These are phyloP conservation scores for Dillenia suffruticosa DNA, from an alignment of 164 flowering plant genomes.

Conservation along the genomic window DNA sequence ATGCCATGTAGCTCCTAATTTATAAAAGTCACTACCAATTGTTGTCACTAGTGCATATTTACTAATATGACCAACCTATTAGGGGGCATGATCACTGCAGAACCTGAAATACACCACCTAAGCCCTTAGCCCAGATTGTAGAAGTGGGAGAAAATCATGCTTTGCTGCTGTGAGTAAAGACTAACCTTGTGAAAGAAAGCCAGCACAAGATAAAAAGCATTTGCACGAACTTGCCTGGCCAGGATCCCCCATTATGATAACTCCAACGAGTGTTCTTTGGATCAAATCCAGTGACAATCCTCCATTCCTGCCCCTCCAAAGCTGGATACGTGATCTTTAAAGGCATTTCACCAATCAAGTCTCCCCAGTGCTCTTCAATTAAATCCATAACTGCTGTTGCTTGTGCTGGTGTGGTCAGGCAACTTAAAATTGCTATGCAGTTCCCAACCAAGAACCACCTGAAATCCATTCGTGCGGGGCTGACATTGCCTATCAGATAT, in stretches of 20 bases:
- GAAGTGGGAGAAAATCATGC: too few species aligned
- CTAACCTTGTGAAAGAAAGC: neutral
- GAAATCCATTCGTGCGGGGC: slow-evolving; percentile 46
- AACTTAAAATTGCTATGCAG: slow-evolving; percentile 41
- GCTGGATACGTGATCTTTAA: slow-evolving; percentile 34
- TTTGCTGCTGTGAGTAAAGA: too few species aligned
- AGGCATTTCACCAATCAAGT: slow-evolving; percentile 40
- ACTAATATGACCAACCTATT: too few species aligned
- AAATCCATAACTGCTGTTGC: slow-evolving; percentile 38
- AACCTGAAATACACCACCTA: too few species aligned
- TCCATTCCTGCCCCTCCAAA: slow-evolving; percentile 30
- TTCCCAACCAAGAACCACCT: slow-evolving; percentile 43
- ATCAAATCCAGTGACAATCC: slow-evolving; percentile 29
- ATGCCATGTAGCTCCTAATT: too few species aligned
- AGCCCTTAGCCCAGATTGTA: too few species aligned
- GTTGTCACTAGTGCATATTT: too few species aligned
- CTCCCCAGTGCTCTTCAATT: slow-evolving; percentile 40
- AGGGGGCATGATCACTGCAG: too few species aligned
- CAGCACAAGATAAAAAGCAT: neutral
- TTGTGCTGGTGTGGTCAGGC: slow-evolving; percentile 30
- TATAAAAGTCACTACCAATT: too few species aligned
- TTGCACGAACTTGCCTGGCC: slow-evolving; percentile 28
- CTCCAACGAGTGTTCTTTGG: slow-evolving; percentile 35
- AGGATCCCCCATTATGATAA: slow-evolving; percentile 39
- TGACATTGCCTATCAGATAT: slow-evolving; percentile 39